These are phyloP conservation scores for Tricholoma terreum DNA, from an alignment of 768 basidiomycete genomes.

Conservation along the genomic window DNA sequence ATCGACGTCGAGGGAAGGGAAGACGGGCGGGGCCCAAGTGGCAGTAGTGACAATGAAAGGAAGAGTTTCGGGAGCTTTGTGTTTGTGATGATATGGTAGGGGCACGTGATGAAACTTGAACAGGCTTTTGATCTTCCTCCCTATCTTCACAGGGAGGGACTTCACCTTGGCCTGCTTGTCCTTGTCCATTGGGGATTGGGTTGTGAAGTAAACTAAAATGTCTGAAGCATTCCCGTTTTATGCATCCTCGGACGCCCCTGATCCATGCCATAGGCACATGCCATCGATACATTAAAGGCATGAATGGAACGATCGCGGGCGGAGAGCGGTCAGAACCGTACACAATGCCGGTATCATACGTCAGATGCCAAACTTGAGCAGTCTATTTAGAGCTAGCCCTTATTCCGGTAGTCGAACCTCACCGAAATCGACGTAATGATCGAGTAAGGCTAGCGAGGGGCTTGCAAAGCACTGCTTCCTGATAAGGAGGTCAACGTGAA, in stretches of 20 bases:
- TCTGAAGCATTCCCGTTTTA: constrained; percentile 10
- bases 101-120: constrained; percentile 16
- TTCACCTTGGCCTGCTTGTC: constrained; percentile 11
- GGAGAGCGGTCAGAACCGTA: not conserved
- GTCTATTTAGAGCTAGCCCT: no score
- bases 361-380: not conserved
- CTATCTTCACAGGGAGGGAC: constrained; percentile 20
- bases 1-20: constrained; percentile 33
- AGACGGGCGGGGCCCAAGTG: constrained; percentile 34
- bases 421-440: not conserved
- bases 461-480: not conserved
- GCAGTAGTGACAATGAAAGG: constrained; percentile 23
- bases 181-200: constrained; percentile 6
- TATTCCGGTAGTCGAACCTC: not conserved
- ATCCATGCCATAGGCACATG: constrained; percentile 7
- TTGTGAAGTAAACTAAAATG: not conserved
- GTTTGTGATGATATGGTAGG: constrained; percentile 21
- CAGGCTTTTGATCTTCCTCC: constrained; percentile 20
- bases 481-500: not conserved
- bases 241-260: constrained; percentile 6
- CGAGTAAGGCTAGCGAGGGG: not conserved
- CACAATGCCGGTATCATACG: not conserved
- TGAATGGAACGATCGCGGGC: not conserved
- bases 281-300: not conserved
- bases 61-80: constrained; percentile 11